Evolutionary conservation across 345 rosid genomes (phyloP), one percentile per base, ranked within the genome.

Genomic region (Salix purpurea): DNA sequence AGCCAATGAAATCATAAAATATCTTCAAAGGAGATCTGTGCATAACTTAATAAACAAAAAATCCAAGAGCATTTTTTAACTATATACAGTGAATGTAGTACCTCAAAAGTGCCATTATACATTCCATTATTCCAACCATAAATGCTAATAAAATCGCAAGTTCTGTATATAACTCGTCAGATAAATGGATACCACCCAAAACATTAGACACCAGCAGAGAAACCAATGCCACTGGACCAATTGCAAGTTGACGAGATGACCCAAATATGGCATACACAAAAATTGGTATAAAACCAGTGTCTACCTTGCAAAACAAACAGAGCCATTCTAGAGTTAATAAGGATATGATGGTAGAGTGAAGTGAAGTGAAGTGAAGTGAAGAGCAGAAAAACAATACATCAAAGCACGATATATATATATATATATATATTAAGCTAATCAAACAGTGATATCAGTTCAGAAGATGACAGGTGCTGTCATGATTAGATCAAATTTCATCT

Each of bases 191-290:
- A 74, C 83, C 92, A 5, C 90, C 75, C 73, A 96, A 75, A 65
- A 90, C 97, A 84, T 94, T 96, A 50, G 99, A 96, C 65, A 96
- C 98, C 11, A 96, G 96, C 73, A 96, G 94, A 74, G 99, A 96
- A 70, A 96, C 98, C 89, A 96, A 89, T 61, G 98, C 99, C 44
- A 96, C 99, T 44, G 99, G 99, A 79, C 99, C 99, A 79, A 94
- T 86, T 58, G 99, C 99, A 83, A 96, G 93, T 87, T 96, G 99
- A 61, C 98, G 97, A 50, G 98, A 96, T 6, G 98, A 93, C 67
- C 99, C 99, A 48, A 96, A 94, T 62, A 94, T 65, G 39, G 89
- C 92, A 80, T 96, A 94, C 65, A 94, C 90, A 84, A 92, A 96
- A 72, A 96, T 84, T 7, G 99, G 99, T 83, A 96, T 87, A 84